Evolutionary conservation across 495 filamentous ascomycete genomes (phyloP).

Genomic region (Penicillium crystallinum): DNA sequence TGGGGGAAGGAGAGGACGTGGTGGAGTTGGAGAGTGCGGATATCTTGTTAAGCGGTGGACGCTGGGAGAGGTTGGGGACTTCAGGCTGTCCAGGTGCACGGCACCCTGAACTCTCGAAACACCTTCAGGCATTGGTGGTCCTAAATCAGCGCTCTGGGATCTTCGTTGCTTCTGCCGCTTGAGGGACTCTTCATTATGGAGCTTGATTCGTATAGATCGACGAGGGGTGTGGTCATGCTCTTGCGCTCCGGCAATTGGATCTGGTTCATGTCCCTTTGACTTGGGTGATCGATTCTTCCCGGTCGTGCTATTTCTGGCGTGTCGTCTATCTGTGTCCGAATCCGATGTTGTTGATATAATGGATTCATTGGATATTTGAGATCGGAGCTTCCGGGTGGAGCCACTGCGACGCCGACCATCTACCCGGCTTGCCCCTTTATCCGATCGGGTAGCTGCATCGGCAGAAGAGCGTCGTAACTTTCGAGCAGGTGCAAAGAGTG

Average conservation of each 20-base stretch:
- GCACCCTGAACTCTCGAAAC: conserved; percentile 27
- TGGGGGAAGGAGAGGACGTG: conserved; percentile 80
- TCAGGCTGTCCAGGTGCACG: conserved; percentile 47
- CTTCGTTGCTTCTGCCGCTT: conserved; percentile 50
- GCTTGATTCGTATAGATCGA: conserved; percentile 84
- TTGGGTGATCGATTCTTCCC: conserved; percentile 40
- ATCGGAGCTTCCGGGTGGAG: conserved; percentile 36
- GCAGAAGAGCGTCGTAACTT: conserved; percentile 48
- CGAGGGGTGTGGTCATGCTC: conserved; percentile 53
- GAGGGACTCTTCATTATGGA: conserved; percentile 70
- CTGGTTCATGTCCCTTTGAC: conserved; percentile 44
- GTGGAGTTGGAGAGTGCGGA: conserved; percentile 81
- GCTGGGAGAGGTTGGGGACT: conserved; percentile 87
- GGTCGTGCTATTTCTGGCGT: conserved; percentile 17
- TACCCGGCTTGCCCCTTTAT: conserved; percentile 25
- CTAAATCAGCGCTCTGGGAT: conserved; percentile 31
- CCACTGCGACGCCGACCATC: conserved; percentile 28
- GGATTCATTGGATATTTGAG: conserved; percentile 34
- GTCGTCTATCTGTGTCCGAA: conserved; percentile 40
- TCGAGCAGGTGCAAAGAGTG: conserved; percentile 56
- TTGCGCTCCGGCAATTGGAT: conserved; percentile 40
- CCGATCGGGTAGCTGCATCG: conserved; percentile 19
- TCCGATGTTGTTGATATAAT: conserved; percentile 44
- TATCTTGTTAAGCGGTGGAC: conserved; percentile 72
- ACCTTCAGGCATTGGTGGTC: conserved; percentile 26